A percentile compares a stretch with the other conserved stretches of the same genome.
These are phyloP conservation scores for Suillus tomentosus DNA, from an alignment of 768 basidiomycete species.

Conservation along the genomic window DNA sequence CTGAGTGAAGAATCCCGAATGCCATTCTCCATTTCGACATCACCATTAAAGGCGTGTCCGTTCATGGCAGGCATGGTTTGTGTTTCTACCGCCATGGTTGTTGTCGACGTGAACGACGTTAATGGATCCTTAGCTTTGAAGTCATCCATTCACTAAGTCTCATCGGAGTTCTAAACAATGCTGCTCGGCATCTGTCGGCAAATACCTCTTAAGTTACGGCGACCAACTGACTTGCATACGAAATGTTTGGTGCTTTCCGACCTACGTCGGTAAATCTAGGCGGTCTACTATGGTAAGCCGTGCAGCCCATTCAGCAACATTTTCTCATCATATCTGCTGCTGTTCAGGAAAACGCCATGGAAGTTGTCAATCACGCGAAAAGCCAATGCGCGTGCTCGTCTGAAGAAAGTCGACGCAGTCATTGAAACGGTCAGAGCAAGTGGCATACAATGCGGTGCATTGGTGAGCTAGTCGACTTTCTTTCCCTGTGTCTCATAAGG, in stretches of 20 bases:
- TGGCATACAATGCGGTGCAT: constrained; percentile 72
- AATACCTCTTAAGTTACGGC: constrained; percentile 5
- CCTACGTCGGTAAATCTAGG: constrained; percentile 62
- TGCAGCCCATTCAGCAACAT: not conserved
- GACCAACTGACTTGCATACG: constrained; percentile 1
- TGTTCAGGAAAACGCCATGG: constrained; percentile 90
- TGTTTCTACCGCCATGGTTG: constrained; percentile 50
- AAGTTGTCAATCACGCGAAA: constrained; percentile 89
- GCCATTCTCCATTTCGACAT: constrained; percentile 41
- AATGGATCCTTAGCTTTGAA: not conserved
- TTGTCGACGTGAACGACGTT: constrained; percentile 21
- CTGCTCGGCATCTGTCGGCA: constrained; percentile 29
- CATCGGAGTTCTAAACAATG: constrained; percentile 31
- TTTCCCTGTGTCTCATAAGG: not conserved
- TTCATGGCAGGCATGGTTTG: constrained; percentile 42
- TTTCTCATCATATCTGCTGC: constrained; percentile 12
- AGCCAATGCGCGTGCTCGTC: constrained; percentile 83
- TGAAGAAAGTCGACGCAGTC: constrained; percentile 92
- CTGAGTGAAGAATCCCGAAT: constrained; percentile 41
- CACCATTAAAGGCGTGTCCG: constrained; percentile 43
- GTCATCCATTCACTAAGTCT: not conserved
- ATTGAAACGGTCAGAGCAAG: constrained; percentile 85
- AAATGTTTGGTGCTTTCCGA: constrained; percentile 89
- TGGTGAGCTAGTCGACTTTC: constrained; percentile 53
- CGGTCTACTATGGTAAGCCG: constrained; percentile 82